These are phyloP conservation scores for Echinochloa phyllopogon DNA, from an alignment of 176 grass and related monocot species.

Conservation along the genomic window DNA sequence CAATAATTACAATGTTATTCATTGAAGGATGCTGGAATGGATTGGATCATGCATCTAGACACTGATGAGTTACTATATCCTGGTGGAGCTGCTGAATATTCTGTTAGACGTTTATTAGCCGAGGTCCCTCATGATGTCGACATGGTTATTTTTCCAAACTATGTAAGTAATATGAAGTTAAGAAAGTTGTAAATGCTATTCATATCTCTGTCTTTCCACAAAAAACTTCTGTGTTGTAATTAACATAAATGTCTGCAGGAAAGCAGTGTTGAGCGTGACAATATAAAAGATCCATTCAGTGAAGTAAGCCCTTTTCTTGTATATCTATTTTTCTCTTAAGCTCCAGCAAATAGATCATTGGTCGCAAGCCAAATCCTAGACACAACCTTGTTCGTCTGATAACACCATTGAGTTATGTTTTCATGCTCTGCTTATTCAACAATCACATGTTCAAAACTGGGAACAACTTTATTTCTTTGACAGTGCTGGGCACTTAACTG, in stretches of 20 bases:
- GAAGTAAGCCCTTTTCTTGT: slow-evolving; percentile 55
- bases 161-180: slow-evolving; percentile 66
- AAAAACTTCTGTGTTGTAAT: slow-evolving; percentile 11
- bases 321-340: not conserved
- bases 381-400: not conserved
- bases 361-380: not conserved
- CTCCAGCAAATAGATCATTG: not conserved
- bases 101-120: slow-evolving; percentile 64
- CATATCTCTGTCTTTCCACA: not conserved
- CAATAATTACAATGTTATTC: slow-evolving; percentile 29
- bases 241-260: slow-evolving; percentile 60
- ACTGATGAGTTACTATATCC: slow-evolving; percentile 94
- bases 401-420: not conserved
- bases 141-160: slow-evolving; percentile 98
- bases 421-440: slow-evolving; percentile 11
- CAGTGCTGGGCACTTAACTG: not conserved
- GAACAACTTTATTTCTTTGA: not conserved
- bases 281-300: slow-evolving; percentile 93
- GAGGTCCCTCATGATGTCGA: slow-evolving; percentile 77
- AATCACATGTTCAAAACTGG: slow-evolving; percentile 8
- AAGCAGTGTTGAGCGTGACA: slow-evolving; percentile 80
- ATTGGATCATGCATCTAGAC: slow-evolving; percentile 99
- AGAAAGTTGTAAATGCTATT: slow-evolving; percentile 4
- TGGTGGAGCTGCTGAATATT: slow-evolving; percentile 75
- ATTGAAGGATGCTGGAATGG: slow-evolving; percentile 77